Conservation (phyloP, 352 stramenopile species). For the Nothophytophthora sp. region DNA sequence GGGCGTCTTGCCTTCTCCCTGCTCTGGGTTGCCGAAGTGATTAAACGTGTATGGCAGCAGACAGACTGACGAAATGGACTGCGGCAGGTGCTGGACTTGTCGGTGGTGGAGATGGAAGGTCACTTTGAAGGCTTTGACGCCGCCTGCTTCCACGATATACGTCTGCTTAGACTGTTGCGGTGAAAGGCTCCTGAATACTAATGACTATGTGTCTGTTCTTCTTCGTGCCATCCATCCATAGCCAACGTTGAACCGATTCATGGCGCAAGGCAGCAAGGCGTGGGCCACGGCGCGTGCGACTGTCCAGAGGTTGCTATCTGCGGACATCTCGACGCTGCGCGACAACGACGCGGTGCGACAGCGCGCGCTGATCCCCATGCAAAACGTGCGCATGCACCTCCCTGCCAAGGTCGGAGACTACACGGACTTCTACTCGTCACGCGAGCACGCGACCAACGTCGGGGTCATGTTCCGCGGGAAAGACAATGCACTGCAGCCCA, state of each 20-base stretch:
- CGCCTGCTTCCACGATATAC: constrained; percentile 68
- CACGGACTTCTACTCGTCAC: constrained; percentile 97
- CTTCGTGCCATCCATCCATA: too few relatives aligned
- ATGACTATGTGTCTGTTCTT: not conserved
- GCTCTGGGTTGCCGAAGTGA: not conserved
- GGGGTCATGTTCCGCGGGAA: constrained; percentile 93
- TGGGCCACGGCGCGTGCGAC: constrained; percentile 89
- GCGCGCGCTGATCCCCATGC: constrained; percentile 79
- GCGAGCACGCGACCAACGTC: constrained; percentile 97
- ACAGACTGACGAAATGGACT: too few relatives aligned
- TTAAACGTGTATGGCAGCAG: too few relatives aligned
- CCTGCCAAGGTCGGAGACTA: constrained; percentile 96
- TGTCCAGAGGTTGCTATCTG: constrained; percentile 88
- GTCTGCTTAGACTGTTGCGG: not conserved
- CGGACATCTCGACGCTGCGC: constrained; percentile 68
- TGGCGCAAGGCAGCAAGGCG: constrained; percentile 82
- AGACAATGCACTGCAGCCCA: constrained; percentile 97
- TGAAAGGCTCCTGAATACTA: not conserved
- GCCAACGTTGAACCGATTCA: constrained; percentile 92
- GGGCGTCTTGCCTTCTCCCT: not conserved
- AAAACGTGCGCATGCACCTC: constrained; percentile 89
- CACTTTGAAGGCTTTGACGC: constrained; percentile 88
- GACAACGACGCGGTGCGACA: constrained; percentile 77
- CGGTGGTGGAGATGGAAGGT: constrained; percentile 87
- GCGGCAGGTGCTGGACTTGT: constrained; percentile 84